phyloP scores from a whole-genome alignment of 768 basidiomycete species.

The Agrocybe praecox region DNA sequence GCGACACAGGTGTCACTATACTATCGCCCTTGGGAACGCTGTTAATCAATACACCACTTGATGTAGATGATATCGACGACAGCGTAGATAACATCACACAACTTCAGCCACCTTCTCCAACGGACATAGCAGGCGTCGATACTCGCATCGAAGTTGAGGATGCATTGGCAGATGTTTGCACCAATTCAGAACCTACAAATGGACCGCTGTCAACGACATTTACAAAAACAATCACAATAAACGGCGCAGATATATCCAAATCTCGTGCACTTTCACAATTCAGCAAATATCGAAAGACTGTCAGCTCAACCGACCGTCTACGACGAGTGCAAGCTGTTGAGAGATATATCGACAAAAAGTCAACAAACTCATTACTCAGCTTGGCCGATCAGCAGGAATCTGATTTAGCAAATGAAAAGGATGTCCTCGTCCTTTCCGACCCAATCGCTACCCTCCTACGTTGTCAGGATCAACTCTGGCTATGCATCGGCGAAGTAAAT shows the following conservation, averaged over 20 bases:
- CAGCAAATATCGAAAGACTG: conserved; percentile 14
- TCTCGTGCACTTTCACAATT: conserved; percentile 8
- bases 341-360: background rate
- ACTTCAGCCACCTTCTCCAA: background rate
- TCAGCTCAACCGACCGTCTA: conserved; percentile 18
- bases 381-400: background rate
- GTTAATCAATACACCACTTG: conserved; percentile 15
- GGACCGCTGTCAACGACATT: conserved; percentile 3
- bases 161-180: background rate
- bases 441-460: conserved; percentile 25
- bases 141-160: conserved; percentile 17
- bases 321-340: conserved; percentile 16
- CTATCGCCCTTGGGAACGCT: conserved; percentile 15
- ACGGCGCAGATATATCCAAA: conserved; percentile 7
- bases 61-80: conserved; percentile 20
- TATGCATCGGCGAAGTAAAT: conserved; percentile 29
- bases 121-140: conserved; percentile 1
- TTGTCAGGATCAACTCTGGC: conserved; percentile 23
- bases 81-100: conserved; percentile 15
- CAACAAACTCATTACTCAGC: background rate
- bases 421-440: conserved; percentile 20
- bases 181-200: background rate
- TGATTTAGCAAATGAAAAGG: background rate
- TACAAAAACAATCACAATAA: too few relatives aligned
- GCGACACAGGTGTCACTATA: conserved; percentile 5